Conservation (phyloP, 2,329 filamentous ascomycete genomes). For the Hymenoscyphus linearis region DNA sequence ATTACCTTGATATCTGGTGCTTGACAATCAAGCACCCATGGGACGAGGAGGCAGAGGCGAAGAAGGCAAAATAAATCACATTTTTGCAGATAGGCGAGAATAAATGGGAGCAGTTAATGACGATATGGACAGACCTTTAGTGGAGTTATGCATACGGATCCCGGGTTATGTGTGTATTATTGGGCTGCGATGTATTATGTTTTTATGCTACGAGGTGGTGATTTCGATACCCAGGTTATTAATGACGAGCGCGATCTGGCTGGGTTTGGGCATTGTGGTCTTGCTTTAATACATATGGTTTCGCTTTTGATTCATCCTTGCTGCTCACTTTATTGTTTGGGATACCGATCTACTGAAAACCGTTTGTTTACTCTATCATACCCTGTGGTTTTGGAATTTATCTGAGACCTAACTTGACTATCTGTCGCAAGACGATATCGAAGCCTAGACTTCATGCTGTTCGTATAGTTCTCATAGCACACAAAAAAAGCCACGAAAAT, state of each 20-base stretch:
- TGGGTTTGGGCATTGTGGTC: not conserved
- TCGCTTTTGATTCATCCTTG: no score
- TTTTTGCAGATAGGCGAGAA: not conserved
- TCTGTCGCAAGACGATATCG: no score
- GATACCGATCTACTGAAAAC: no score
- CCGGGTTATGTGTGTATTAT: not conserved
- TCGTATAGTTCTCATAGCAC: no score
- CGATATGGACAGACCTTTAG: not conserved
- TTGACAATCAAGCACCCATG: slow-evolving; percentile 88
- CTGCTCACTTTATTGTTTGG: no score
- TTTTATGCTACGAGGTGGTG: not conserved
- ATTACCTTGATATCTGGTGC: slow-evolving; percentile 98
- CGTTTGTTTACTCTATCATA: no score
- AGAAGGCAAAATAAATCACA: slow-evolving; percentile 19
- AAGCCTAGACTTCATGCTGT: no score
- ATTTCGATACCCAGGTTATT: not conserved
- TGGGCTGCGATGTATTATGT: not conserved
- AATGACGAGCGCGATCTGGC: not conserved
- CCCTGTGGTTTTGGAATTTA: no score
- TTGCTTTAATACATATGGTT: not conserved
- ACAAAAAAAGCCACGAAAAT: no score
- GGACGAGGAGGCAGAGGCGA: slow-evolving; percentile 34
- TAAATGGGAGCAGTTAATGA: not conserved
- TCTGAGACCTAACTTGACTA: no score
- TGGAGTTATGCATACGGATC: not conserved